Evolutionary conservation across 2,329 filamentous ascomycete genomes (phyloP), one percentile per base, ranked within the genome.

Genomic region (Talaromyces sp.): DNA sequence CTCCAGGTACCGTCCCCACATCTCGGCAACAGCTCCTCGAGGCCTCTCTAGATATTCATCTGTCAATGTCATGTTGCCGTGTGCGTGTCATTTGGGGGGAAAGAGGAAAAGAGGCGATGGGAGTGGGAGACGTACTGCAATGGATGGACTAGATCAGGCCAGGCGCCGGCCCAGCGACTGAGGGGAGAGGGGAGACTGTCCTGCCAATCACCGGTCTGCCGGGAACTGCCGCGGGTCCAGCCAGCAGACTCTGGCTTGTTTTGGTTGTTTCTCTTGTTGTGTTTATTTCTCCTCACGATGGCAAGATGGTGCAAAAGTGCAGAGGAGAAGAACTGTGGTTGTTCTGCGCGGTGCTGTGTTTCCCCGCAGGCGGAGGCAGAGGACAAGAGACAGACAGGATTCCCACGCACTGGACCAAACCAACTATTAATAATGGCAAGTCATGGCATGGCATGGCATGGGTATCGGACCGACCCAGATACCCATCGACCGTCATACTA

Each of bases 1-100:
- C 58, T 66, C 63, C 58, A 63, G 38, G 31, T 61, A 62, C 24
- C 61, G 57, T 43, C 61, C 61, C 61, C 57, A 62, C 61, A 62
- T 62, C n/a, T 57, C 57, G 9, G 54, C 57, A 35, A 61, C 54
- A 43, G 54, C 54, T 32, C 57, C 55, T 12, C 54, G 53, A 56
- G 56, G 56, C 27, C 60, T 51, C 14, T 62, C 53, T 62, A 59
- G 53, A 43, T 58, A 61, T 12, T 58, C 51, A 19, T 61, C 52
- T 26, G 59, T 61, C 56, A 61, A 38, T 7, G 55, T 21, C 59
- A 61, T 61, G 12, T 27, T 56, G 6, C 31, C 27, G 21, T 11
- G 21, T 3, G 43, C 6, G 24, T 52, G 48, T 14, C 3, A 52
- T 52, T 29, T n/a, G n/a, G n/a, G 12, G 26, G 48, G 12, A 6